Conservation (phyloP, 2,329 filamentous ascomycete genomes). For the Fusarium sp. region DNA sequence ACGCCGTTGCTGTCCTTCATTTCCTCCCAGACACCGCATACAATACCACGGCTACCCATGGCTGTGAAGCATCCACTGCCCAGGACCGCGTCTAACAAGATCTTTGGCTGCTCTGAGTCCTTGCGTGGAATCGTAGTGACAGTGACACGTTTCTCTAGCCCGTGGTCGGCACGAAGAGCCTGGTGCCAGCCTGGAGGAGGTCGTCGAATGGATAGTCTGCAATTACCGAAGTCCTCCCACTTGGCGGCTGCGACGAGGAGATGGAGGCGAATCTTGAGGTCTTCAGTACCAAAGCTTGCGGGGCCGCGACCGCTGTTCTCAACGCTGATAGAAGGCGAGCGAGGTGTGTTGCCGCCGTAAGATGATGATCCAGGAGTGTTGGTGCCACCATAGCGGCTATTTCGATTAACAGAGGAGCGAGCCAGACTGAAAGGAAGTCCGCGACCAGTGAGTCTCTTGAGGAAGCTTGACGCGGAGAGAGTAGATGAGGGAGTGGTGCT, state of each 20-base stretch:
- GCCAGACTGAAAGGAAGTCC: slow-evolving; percentile 83
- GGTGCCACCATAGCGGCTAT: slow-evolving; percentile 63
- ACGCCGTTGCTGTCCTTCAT: slow-evolving; percentile 70
- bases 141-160: slow-evolving; percentile 85
- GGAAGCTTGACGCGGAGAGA: slow-evolving; percentile 80
- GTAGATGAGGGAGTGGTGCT: slow-evolving; percentile 68
- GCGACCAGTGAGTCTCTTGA: slow-evolving; percentile 78
- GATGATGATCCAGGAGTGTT: slow-evolving; percentile 69
- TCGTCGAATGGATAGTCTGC: slow-evolving; percentile 81
- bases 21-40: slow-evolving; percentile 88
- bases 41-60: slow-evolving; percentile 85
- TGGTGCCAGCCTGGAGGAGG: slow-evolving; percentile 71
- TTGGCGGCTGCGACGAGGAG: slow-evolving; percentile 78
- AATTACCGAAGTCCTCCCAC: slow-evolving; percentile 92
- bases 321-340: slow-evolving; percentile 67
- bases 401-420: slow-evolving; percentile 75
- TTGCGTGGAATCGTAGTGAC: slow-evolving; percentile 76
- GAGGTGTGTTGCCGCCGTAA: slow-evolving; percentile 57
- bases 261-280: slow-evolving; percentile 88
- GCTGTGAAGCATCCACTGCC: slow-evolving; percentile 86
- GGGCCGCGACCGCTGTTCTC: slow-evolving; percentile 61
- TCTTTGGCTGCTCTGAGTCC: slow-evolving; percentile 63
- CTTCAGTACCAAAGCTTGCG: slow-evolving; percentile 70
- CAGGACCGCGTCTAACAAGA: slow-evolving; percentile 84
- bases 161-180: slow-evolving; percentile 68